Evolutionary conservation across 2,329 filamentous ascomycete genomes (phyloP).

Genomic region (Triangularia setosa): DNA sequence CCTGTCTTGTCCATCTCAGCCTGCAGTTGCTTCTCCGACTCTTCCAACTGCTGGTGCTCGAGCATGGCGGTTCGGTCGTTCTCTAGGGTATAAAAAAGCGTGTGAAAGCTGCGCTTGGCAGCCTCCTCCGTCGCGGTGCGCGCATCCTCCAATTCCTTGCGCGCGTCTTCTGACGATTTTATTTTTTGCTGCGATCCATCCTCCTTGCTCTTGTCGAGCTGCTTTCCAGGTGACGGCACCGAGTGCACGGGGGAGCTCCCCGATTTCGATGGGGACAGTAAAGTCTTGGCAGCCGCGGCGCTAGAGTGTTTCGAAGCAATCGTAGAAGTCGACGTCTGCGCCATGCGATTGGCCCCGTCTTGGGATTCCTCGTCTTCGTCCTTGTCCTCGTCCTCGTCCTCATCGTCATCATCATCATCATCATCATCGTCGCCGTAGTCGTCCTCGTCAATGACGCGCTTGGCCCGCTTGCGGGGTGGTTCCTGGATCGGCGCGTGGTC

Average conservation of each 20-base stretch:
- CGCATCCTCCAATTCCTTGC: conserved; percentile 88
- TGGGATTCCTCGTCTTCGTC: conserved; percentile 45
- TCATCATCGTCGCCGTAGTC: conserved; percentile 83
- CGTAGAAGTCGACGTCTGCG: conserved; percentile 49
- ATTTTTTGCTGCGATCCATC: conserved; percentile 51
- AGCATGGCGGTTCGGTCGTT: conserved; percentile 95
- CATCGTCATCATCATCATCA: conserved; percentile 78
- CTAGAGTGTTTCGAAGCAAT: conserved; percentile 40
- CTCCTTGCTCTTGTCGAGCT: conserved; percentile 50
- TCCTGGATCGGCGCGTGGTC: conserved; percentile 57
- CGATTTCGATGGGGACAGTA: conserved; percentile 67
- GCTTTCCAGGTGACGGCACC: conserved; percentile 57
- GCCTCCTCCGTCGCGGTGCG: conserved; percentile 87
- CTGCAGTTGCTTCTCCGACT: conserved; percentile 92
- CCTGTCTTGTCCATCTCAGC: conserved; percentile 80
- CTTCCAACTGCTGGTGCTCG: conserved; percentile 93
- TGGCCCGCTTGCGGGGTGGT: conserved; percentile 67
- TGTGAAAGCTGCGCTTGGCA: conserved; percentile 86
- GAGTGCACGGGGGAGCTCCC: conserved; percentile 63
- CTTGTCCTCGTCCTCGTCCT: conserved; percentile 65
- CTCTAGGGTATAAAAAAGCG: conserved; percentile 90
- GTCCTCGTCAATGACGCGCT: conserved; percentile 76
- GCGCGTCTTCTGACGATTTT: conserved; percentile 79
- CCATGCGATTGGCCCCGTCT: conserved; percentile 35
- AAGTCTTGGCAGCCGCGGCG: conserved; percentile 51